Evolutionary conservation across 805 yeast species (phyloP), one percentile per base, ranked within the genome.

Genomic region (Pichia exigua): DNA sequence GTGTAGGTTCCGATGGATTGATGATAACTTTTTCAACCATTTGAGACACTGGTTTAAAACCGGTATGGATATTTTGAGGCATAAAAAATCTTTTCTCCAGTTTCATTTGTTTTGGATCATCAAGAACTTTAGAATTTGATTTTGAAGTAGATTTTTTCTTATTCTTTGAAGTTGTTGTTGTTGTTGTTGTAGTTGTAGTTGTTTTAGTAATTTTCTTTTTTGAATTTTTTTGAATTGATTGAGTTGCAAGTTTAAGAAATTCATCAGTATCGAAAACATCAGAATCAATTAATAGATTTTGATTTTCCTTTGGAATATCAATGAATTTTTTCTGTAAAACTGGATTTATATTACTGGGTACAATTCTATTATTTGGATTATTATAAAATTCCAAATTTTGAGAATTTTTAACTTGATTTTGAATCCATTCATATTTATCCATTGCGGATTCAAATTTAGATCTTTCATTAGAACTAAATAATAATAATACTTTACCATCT

Each of bases 381-480:
- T 79, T 11, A 67, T 67, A 35, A 69, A 70, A 58, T 15, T 47
- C 20, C 7, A 53, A 24, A 11, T n/a, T 47, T 17, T 44, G 42
- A 18, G 28, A n/a, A 30, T 44, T 44, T 64, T 76, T 74, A 35
- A 89, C 83, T 55, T 80, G 81, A 47, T 76, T 75, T 61, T 94
- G 97, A 43, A 94, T 81, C 62, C 77, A 78, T 53, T 79, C 79
- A 65, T 94, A 92, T 27, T 90, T 94, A 28, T 77, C 84, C 85
- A 88, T 81, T 0, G 98, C 91, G 58, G 83, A 79, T 44, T 85
- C 87, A 63, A 88, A 87, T 62, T 92, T 95, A 7, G 69, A 61
- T 50, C 84, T 79, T 66, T 94, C 99, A 56, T 81, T 81, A 13
- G 85, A 77, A 10, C 96, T 79, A 60, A 92, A 80, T 6, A 94